Percentiles rank a stretch among this genome's conserved stretches.
Conservation (phyloP, 108 stramenopile species). For the Fragilariopsis cylindrus region DNA sequence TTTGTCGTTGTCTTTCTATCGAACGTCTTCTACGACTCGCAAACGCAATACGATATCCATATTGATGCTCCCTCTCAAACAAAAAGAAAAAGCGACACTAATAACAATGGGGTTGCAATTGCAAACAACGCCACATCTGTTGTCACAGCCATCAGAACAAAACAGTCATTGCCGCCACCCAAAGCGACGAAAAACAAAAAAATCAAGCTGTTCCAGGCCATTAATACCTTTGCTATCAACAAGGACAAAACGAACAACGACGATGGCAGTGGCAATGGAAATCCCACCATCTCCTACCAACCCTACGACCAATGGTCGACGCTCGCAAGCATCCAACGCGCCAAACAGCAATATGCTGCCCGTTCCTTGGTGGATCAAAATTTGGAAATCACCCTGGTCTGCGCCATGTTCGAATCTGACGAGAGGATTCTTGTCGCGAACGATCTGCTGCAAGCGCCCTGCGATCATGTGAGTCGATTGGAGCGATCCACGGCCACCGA, state of each 20-base stretch:
- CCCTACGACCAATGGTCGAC: constrained; percentile 19
- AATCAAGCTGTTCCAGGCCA: background rate
- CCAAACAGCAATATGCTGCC: background rate
- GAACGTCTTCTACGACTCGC: no score
- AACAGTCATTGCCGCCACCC: no score
- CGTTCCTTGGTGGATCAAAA: no score
- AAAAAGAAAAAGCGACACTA: no score
- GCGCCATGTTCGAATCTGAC: constrained; percentile 11
- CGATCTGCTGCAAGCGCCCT: background rate
- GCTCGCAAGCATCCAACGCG: constrained; percentile 19
- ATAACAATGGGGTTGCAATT: no score
- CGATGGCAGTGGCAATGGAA: background rate
- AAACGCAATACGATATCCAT: no score
- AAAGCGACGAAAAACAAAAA: background rate
- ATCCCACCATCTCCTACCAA: background rate
- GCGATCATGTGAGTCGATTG: constrained; percentile 3
- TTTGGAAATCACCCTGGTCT: constrained; percentile 11
- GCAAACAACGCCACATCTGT: no score
- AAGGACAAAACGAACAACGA: background rate
- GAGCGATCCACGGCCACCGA: constrained; percentile 16
- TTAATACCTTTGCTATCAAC: constrained; percentile 2
- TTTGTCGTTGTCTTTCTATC: no score
- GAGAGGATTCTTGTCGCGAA: background rate
- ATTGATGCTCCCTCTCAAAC: no score
- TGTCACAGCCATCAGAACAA: no score